phyloP scores from a whole-genome alignment of 176 grass and related monocot species.

The Oropetium thomaeum region DNA sequence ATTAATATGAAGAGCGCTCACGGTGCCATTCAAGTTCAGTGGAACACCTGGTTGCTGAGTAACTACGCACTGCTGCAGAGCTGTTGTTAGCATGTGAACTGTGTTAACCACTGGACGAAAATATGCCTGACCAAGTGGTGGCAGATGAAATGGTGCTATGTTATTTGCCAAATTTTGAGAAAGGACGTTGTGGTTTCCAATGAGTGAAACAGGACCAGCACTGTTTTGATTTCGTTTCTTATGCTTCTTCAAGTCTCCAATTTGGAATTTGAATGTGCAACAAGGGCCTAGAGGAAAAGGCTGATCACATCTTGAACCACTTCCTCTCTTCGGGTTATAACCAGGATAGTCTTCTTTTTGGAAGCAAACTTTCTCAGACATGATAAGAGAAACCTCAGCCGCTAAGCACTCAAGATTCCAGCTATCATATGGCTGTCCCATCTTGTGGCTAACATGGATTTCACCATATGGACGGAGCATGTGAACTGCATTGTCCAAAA shows the following conservation, averaged over 20 bases:
- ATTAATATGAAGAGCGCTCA: neutral
- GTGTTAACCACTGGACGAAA: neutral
- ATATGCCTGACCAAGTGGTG: neutral
- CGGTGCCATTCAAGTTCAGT: neutral
- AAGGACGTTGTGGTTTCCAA: neutral
- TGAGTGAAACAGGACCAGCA: neutral
- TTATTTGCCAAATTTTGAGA: neutral
- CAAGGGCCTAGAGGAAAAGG: conserved; percentile 38
- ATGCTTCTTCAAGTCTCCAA: conserved; percentile 14
- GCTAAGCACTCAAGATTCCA: conserved; percentile 54
- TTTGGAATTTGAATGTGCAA: conserved; percentile 51
- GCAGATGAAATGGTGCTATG: neutral
- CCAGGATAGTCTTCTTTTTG: conserved; percentile 50
- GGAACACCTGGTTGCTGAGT: conserved; percentile 3
- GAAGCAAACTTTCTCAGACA: conserved; percentile 17
- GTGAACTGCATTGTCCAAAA: conserved; percentile 37
- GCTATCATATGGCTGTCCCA: conserved; percentile 4
- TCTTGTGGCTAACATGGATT: conserved; percentile 70
- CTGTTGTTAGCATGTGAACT: neutral
- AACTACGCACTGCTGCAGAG: neutral
- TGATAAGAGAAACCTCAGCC: conserved; percentile 25
- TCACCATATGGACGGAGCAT: conserved; percentile 48
- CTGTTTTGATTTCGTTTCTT: neutral
- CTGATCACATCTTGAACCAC: conserved; percentile 33
- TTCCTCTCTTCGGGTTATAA: conserved; percentile 69